Base-by-base conservation (phyloP, 805 yeast genomes). In the Sporopachydermia lactativora region DNA sequence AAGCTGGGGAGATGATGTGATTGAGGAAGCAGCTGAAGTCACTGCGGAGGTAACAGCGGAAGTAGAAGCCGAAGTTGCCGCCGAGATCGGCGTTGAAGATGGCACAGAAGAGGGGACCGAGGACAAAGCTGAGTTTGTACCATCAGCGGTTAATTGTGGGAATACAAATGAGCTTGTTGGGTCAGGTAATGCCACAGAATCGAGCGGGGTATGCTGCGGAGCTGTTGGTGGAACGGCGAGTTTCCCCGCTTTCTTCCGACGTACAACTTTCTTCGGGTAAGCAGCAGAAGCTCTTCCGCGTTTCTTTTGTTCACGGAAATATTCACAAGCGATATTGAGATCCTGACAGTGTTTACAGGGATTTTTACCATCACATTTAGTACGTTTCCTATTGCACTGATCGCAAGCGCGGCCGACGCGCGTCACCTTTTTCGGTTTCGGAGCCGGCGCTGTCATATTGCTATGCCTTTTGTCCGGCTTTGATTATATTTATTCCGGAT, bases 281-380 rank as follows among this genome's bases (percentile, higher is more conserved):
- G 51, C 52, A 1, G 49, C 48, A 34, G 52, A 47, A 3, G 59
- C 59, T 39, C 59, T 37, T 4, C 59, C 59, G 38, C 59, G 41
- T 37, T 52, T 55, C 40, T 50, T 52, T 38, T 54, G 55, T 38
- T 49, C 45, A 17, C 59, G 44, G 15, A 49, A 19, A 41, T 55
- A 55, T 4, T 56, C 47, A 39, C 59, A 55, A 4, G 37, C 40
- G 1, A 51, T 47, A 35, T 47, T 46, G 0, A 52, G 39, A 39
- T 55, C 58, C 1, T 44, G 14, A 42, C 75, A 69, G 42, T 66
- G 69, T 2, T 55, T 47, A 45, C 74, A 69, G 0, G 73, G 75
- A 3, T 45, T 45, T 16, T 53, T 56, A 3, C 75, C 75, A 42
- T 68, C 68, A 49, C 75, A 69, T 42, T 65, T 66, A 1, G 71